Percentiles rank a stretch among this genome's conserved stretches.
Conservation (phyloP, 257 asterid species). For the Petunia axillaris region DNA sequence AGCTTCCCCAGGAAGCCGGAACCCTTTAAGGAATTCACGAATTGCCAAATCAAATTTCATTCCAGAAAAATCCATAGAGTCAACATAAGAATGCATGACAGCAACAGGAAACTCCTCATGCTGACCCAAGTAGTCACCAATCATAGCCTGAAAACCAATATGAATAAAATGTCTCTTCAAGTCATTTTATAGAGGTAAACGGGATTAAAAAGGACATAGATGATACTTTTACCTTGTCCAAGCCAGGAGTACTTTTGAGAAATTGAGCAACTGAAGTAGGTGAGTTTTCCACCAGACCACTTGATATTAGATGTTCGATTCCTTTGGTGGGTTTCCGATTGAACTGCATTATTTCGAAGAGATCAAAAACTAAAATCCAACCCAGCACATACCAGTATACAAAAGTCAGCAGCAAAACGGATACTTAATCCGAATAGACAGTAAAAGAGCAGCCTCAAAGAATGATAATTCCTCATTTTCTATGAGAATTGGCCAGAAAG, state of each 20-base stretch:
- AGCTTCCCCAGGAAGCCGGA: constrained; percentile 99
- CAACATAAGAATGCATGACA: constrained; percentile 99
- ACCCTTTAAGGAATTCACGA: constrained; percentile 92
- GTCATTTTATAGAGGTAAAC: constrained; percentile 25
- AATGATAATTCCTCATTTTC: constrained; percentile 28
- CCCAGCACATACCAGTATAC: constrained; percentile 26
- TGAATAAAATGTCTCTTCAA: constrained; percentile 36
- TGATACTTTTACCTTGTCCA: constrained; percentile 70
- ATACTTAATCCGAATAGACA: constrained; percentile 24
- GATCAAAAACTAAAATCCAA: constrained; percentile 32
- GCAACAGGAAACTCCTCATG: constrained; percentile 98
- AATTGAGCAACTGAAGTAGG: constrained; percentile 91
- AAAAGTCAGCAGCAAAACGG: constrained; percentile 24
- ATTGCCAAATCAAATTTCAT: constrained; percentile 90
- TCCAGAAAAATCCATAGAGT: constrained; percentile 85
- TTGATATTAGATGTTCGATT: constrained; percentile 69
- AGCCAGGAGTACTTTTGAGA: constrained; percentile 78
- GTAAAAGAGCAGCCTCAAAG: constrained; percentile 30
- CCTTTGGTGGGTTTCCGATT: constrained; percentile 86
- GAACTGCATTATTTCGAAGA: constrained; percentile 57
- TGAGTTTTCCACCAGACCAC: constrained; percentile 78
- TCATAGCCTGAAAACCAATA: constrained; percentile 63
- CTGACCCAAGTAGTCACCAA: constrained; percentile 97
- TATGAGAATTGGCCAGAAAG: constrained; percentile 29
- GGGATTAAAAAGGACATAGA: background rate